phyloP scores from a whole-genome alignment of 75 land plant species.

The Pseudotsuga menziesii region DNA sequence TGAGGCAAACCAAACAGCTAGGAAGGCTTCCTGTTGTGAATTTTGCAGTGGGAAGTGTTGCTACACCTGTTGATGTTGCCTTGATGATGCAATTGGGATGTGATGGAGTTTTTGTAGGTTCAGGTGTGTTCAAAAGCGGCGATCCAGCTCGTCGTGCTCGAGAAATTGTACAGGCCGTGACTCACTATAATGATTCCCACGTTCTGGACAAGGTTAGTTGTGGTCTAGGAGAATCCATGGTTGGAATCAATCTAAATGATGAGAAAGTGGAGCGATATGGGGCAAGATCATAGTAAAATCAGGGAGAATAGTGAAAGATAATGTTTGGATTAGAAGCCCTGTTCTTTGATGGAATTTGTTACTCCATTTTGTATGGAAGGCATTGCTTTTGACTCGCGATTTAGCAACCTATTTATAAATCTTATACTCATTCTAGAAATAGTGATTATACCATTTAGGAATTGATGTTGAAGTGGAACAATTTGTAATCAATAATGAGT shows the following conservation, averaged over 20 bases:
- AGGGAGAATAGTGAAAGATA: no score
- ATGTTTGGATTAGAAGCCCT: no score
- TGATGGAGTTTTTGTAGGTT: constrained; percentile 93
- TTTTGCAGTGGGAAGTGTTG: constrained; percentile 77
- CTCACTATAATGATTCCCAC: constrained; percentile 67
- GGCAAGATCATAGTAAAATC: constrained; percentile 49
- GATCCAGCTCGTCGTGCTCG: constrained; percentile 66
- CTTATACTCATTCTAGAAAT: no score
- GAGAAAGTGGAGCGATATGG: constrained; percentile 78
- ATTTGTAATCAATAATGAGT: no score
- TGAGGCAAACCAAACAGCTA: constrained; percentile 96
- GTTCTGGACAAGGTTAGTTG: constrained; percentile 62
- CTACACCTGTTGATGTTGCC: constrained; percentile 89
- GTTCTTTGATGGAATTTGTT: no score
- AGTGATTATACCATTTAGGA: no score
- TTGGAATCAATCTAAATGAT: constrained; percentile 81
- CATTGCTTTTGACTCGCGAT: no score
- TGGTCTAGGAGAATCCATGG: constrained; percentile 81
- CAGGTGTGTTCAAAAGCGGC: constrained; percentile 92
- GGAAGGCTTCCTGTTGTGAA: constrained; percentile 80
- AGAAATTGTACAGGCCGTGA: constrained; percentile 67
- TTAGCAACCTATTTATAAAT: no score
- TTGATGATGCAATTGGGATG: constrained; percentile 96
- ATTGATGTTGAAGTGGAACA: no score
- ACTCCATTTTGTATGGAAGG: no score